Evolutionary conservation across 805 yeast species (phyloP).

Genomic region (Blastobotrys terrestris): DNA sequence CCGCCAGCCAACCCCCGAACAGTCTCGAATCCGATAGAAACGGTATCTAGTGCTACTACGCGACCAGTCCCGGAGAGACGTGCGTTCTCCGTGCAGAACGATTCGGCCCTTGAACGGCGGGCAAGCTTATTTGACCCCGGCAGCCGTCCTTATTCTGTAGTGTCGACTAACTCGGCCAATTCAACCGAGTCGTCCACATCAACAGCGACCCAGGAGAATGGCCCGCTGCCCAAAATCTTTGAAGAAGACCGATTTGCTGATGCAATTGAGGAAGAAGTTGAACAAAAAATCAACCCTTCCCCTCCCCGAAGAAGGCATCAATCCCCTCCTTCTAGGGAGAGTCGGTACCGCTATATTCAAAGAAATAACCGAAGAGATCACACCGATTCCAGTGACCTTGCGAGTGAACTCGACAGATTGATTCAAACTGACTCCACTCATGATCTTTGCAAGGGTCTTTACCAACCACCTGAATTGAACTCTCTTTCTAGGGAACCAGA

Average conservation of each 20-base stretch:
- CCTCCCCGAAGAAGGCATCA: slow-evolving; percentile 1
- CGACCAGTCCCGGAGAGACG: slow-evolving; percentile 4
- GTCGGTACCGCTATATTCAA: background rate
- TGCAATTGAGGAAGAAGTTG: slow-evolving; percentile 33
- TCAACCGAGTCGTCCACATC: slow-evolving; percentile 2
- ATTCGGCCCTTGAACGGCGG: slow-evolving; percentile 4
- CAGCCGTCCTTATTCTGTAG: slow-evolving; percentile 1
- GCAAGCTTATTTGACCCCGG: slow-evolving; percentile 7
- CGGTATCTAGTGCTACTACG: background rate
- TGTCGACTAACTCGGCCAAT: slow-evolving; percentile 1
- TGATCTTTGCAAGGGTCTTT: slow-evolving; percentile 1
- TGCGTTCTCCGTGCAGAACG: background rate
- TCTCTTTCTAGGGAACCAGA: background rate
- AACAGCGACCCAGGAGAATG: background rate
- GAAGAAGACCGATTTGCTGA: slow-evolving; percentile 36
- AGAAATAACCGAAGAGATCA: background rate
- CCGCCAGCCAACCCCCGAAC: slow-evolving; percentile 4
- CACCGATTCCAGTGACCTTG: background rate
- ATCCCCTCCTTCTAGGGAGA: slow-evolving; percentile 3
- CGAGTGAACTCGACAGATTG: slow-evolving; percentile 3
- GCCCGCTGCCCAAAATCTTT: slow-evolving; percentile 33
- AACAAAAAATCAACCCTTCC: slow-evolving; percentile 22
- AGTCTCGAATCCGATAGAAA: slow-evolving; percentile 6
- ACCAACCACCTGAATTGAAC: background rate
- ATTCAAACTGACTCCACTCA: slow-evolving; percentile 6